A percentile compares a stretch with the other conserved stretches of the same genome.
Conservation (phyloP, 768 basidiomycete genomes). For the Coprinopsis cinerea region DNA sequence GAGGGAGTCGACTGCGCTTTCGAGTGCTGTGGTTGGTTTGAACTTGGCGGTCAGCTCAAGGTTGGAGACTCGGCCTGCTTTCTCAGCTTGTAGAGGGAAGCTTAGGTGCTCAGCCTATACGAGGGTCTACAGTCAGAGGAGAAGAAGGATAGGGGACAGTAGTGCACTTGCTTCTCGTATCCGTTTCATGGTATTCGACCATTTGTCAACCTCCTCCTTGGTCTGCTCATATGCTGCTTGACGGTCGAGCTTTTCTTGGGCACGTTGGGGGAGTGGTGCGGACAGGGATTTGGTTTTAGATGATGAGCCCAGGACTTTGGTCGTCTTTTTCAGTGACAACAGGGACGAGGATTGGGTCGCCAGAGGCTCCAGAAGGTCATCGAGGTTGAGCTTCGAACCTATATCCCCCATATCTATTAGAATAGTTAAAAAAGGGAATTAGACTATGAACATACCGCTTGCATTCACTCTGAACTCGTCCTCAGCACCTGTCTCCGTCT, state of each 20-base stretch:
- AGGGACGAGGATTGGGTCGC: constrained; percentile 58
- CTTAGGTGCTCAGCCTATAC: constrained; percentile 77
- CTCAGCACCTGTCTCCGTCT: constrained; percentile 74
- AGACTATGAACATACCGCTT: constrained; percentile 40
- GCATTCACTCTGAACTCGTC: constrained; percentile 67
- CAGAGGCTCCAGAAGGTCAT: constrained; percentile 74
- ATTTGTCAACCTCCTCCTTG: constrained; percentile 88
- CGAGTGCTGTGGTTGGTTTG: constrained; percentile 83
- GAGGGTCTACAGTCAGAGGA: constrained; percentile 1
- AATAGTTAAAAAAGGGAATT: too few relatives aligned
- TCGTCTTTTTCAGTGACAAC: constrained; percentile 61
- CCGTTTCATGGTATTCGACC: constrained; percentile 86
- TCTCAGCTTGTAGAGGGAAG: constrained; percentile 73
- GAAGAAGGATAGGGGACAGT: not conserved
- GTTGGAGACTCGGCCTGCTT: constrained; percentile 54
- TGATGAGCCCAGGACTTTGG: constrained; percentile 52
- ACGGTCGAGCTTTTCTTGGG: constrained; percentile 86
- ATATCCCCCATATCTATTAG: constrained; percentile 2
- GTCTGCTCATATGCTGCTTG: constrained; percentile 94
- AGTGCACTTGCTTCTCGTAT: constrained; percentile 67
- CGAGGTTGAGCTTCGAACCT: constrained; percentile 59
- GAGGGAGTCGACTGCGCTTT: constrained; percentile 77
- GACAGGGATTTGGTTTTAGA: constrained; percentile 58
- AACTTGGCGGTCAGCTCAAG: constrained; percentile 79
- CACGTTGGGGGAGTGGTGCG: constrained; percentile 80